Percentiles rank a stretch among this genome's conserved stretches.
These are phyloP conservation scores for Delonix regia DNA, from an alignment of 306 rosid genomes.

Conservation along the genomic window DNA sequence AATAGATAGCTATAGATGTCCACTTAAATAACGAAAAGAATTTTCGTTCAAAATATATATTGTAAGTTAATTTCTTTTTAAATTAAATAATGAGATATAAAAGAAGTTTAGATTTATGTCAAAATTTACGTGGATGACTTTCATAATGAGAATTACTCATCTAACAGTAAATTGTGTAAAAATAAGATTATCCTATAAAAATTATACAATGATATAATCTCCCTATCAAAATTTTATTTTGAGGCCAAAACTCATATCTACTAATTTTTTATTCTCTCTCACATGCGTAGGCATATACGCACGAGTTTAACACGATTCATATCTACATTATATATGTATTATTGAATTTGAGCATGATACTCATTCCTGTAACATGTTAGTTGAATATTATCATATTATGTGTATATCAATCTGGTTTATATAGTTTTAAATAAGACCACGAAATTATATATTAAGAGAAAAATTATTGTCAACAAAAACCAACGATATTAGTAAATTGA, in stretches of 20 bases:
- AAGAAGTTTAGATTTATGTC: too few species aligned
- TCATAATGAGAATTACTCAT: too few species aligned
- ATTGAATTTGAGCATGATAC: neutral
- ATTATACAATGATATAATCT: too few species aligned
- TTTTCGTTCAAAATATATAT: too few species aligned
- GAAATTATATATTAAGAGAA: neutral
- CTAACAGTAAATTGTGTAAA: too few species aligned
- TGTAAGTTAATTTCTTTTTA: too few species aligned
- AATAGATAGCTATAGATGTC: too few species aligned
- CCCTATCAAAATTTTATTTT: too few species aligned
- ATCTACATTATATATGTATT: neutral
- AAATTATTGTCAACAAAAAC: conserved; percentile 1
- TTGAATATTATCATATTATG: neutral
- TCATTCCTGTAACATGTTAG: neutral
- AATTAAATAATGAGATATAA: too few species aligned
- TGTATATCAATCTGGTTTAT: neutral
- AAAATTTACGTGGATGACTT: too few species aligned
- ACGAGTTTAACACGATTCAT: neutral
- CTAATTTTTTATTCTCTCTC: neutral
- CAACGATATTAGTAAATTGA: neutral
- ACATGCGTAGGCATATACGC: neutral
- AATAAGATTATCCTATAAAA: too few species aligned
- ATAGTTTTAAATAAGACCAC: neutral
- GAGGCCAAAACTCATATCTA: neutral
- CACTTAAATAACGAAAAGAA: too few species aligned